Base-by-base conservation (phyloP, 78 protist genomes). In the Guillardia theta region DNA sequence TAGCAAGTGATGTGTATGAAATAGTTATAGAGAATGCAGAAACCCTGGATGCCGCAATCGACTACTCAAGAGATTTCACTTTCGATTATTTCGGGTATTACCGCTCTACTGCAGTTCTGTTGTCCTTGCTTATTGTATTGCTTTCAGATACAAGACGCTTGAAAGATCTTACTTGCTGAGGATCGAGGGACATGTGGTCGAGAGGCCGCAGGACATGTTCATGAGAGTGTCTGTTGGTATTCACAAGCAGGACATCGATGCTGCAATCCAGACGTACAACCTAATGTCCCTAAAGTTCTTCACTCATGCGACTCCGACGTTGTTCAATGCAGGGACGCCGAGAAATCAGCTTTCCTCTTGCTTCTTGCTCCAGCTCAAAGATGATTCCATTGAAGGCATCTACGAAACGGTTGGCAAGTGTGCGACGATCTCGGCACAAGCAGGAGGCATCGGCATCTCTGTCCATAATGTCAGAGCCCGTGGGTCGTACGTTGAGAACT, bases 151-250 rank as follows among this genome's bases (percentile, higher is more conserved):
- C 88, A 96, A 77, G 96, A 93, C 33, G 8, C 46, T 87, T n/a
- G 92, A 87, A 10, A 21, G 24, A 1, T 9, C 92, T 24, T 87
- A 87, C 64, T 41, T 87, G 47, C 53, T 47, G 47, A 9, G 44
- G 41, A 30, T 41, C 6, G 37, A n/a, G n/a, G 92, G 96, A 12
- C 27, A 53, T 64, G 92, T 98, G 33, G 98, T 95, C 22, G 99
- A 99, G 95, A 95, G 99, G 22, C 99, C 99, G 53, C 99, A 99
- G 94, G 99, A 99, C 96, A 95, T 98, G 99, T 93, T 98, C 43
- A 97, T 99, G 99, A 97, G 99, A 53, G 99, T 98, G 41, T 94
- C 99, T 0, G 9, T 98, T n/a, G 99, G 99, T 43, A 98, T 99
- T 64, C 99, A 98, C 96, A 88, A 76, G 37, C 93, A 47, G 4